These are phyloP conservation scores for Amanita rubescens DNA, from an alignment of 768 basidiomycete species.

Conservation along the genomic window DNA sequence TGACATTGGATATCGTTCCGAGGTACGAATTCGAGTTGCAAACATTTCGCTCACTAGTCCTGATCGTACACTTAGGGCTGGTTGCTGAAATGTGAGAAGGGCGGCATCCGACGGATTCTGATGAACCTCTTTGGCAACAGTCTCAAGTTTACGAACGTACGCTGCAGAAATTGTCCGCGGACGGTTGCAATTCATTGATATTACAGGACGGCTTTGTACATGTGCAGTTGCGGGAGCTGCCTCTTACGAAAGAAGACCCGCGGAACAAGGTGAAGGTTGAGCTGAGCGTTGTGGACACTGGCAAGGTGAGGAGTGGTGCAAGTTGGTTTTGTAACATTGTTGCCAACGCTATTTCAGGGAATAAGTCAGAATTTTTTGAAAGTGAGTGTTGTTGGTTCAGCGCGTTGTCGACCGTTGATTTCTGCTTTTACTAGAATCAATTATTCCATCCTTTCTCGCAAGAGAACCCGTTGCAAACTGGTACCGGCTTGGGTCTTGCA, in stretches of 20 bases:
- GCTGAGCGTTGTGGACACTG: constrained; percentile 80
- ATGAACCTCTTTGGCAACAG: constrained; percentile 97
- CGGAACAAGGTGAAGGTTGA: constrained; percentile 68
- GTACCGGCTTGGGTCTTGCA: constrained; percentile 89
- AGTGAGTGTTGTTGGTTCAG: constrained; percentile 33
- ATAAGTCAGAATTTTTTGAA: constrained; percentile 91
- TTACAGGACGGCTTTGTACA: constrained; percentile 79
- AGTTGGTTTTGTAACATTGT: neutral
- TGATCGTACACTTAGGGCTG: constrained; percentile 52
- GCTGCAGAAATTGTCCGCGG: constrained; percentile 15
- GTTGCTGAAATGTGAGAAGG: constrained; percentile 83
- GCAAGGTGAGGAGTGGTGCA: constrained; percentile 50
- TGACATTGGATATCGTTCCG: constrained; percentile 68
- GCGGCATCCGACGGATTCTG: constrained; percentile 82
- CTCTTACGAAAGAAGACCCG: constrained; percentile 43
- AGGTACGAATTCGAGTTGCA: constrained; percentile 34
- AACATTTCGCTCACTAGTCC: neutral
- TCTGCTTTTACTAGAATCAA: too few species aligned
- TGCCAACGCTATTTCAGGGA: constrained; percentile 37
- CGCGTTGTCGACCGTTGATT: too few species aligned
- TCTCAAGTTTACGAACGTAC: constrained; percentile 81
- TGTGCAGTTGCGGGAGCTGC: constrained; percentile 70
- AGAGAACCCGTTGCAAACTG: constrained; percentile 89
- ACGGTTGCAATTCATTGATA: constrained; percentile 2
- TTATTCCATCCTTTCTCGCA: constrained; percentile 97